Conservation (phyloP, 2,329 filamentous ascomycete genomes). For the Dryadomyces quercus-mongolicae region DNA sequence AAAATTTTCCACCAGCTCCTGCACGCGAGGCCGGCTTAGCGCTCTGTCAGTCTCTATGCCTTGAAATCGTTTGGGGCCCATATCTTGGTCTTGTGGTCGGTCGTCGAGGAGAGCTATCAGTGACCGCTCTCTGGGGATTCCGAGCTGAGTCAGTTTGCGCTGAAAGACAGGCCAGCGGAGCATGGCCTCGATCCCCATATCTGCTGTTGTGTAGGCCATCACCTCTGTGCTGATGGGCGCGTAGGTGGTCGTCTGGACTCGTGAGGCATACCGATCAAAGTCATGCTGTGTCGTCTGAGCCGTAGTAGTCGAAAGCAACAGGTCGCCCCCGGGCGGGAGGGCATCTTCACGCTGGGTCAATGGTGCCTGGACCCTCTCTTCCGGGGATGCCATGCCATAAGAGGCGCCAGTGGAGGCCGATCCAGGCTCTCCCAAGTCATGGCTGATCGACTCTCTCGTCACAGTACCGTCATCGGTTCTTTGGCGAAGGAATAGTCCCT, state of each 20-base stretch:
- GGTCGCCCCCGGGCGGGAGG: too few species aligned
- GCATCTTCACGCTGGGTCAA: too few species aligned
- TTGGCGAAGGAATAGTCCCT: not conserved
- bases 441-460: not conserved
- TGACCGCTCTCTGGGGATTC: not conserved
- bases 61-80: not conserved
- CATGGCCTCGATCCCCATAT: constrained; percentile 9
- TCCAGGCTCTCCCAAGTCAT: too few species aligned
- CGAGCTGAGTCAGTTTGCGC: not conserved
- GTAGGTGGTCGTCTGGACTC: not conserved
- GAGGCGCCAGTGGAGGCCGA: too few species aligned
- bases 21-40: not conserved
- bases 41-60: not conserved
- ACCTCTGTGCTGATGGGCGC: constrained; percentile 3
- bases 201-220: not conserved
- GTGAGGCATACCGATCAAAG: constrained; percentile 1
- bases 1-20: constrained; percentile 7
- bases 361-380: too few species aligned
- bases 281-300: not conserved
- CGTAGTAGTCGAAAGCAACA: too few species aligned
- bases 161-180: constrained; percentile 6
- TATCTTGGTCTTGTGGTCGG: constrained; percentile 15
- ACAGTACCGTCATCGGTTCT: too few species aligned
- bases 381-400: too few species aligned
- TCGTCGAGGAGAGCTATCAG: not conserved